Evolutionary conservation across 306 rosid genomes (phyloP).

Genomic region (Rubus parviflorus): DNA sequence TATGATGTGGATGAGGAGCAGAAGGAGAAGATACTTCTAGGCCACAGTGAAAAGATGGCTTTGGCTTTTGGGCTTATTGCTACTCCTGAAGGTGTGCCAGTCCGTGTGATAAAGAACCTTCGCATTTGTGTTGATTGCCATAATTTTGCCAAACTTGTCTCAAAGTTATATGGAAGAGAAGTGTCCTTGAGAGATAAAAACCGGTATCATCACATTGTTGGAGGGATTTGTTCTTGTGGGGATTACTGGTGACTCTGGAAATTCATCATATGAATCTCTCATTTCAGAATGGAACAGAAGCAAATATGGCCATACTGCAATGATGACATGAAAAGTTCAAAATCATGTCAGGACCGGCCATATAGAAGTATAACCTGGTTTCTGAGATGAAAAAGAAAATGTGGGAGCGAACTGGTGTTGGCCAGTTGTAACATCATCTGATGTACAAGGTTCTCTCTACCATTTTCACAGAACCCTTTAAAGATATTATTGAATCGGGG

Average conservation of each 20-base stretch:
- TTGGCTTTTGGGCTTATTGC: conserved; percentile 74
- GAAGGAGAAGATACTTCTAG: conserved; percentile 77
- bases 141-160: conserved; percentile 73
- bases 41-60: conserved; percentile 86
- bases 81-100: conserved; percentile 42
- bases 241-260: conserved; percentile 61
- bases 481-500: not conserved
- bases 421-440: not conserved
- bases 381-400: not conserved
- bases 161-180: conserved; percentile 54
- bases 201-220: conserved; percentile 71
- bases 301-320: conserved; percentile 11
- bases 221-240: conserved; percentile 78
- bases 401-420: not conserved
- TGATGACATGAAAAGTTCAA: not conserved
- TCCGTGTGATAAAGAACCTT: conserved; percentile 78
- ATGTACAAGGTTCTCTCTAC: not conserved
- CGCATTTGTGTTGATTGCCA: conserved; percentile 94
- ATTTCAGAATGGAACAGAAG: not conserved
- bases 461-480: not conserved
- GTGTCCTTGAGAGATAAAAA: conserved; percentile 76
- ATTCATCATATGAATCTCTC: not conserved
- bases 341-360: not conserved
- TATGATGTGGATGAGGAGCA: conserved; percentile 88
- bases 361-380: not conserved